These are phyloP conservation scores for Nakazawaea sp. DNA, from an alignment of 805 yeast genomes.

Conservation along the genomic window DNA sequence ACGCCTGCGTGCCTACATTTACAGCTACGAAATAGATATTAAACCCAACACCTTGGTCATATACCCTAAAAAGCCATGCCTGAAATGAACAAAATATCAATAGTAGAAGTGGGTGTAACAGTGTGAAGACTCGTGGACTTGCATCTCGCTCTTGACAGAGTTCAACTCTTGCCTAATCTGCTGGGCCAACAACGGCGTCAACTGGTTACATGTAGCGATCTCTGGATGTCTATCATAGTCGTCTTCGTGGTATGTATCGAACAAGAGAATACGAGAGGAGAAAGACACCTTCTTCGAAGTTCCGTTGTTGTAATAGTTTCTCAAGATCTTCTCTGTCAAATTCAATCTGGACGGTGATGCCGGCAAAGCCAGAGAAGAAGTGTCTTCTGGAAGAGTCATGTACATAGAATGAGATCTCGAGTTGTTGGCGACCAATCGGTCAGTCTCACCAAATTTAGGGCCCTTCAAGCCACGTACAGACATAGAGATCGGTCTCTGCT, in stretches of 20 bases:
- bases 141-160: constrained; percentile 72
- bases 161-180: constrained; percentile 83
- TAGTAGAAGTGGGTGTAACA: constrained; percentile 81
- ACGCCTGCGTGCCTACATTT: too few species aligned
- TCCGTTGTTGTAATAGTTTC: background rate
- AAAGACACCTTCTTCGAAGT: constrained; percentile 41
- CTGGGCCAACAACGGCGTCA: constrained; percentile 83
- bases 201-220: constrained; percentile 83
- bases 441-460: constrained; percentile 41
- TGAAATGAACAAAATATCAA: background rate
- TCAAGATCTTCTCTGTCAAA: background rate
- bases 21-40: too few species aligned
- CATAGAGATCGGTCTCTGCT: constrained; percentile 34
- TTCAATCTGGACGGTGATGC: constrained; percentile 10
- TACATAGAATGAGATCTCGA: constrained; percentile 23
- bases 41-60: background rate
- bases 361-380: constrained; percentile 6
- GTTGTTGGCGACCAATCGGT: constrained; percentile 24
- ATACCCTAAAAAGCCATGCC: background rate
- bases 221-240: constrained; percentile 95
- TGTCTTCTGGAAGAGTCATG: constrained; percentile 24
- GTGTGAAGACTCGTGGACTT: constrained; percentile 69
- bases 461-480: constrained; percentile 49
- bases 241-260: constrained; percentile 73
- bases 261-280: constrained; percentile 75